Evolutionary conservation across 768 basidiomycete genomes (phyloP).

Genomic region (Boletus reticuloceps): DNA sequence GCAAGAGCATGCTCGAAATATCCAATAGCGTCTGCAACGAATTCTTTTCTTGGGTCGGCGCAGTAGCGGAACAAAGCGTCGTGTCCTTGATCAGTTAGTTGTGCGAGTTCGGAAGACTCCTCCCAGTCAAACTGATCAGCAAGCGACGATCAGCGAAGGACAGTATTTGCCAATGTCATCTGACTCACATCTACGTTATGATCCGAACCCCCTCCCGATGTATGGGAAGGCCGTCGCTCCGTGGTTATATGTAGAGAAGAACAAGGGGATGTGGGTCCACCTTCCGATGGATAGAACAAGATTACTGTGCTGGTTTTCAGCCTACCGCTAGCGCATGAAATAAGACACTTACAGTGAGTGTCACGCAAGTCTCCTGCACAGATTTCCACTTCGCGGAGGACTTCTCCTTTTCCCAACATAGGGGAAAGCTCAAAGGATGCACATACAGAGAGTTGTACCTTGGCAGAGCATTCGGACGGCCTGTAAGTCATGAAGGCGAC

Average conservation of each 20-base stretch:
- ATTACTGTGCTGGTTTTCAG: background rate
- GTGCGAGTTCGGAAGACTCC: background rate
- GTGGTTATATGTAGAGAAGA: background rate
- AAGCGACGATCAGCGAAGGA: background rate
- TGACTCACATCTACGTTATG: background rate
- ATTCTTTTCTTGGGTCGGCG: background rate
- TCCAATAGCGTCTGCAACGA: background rate
- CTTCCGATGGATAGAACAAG: background rate
- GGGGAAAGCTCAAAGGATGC: conserved; percentile 7
- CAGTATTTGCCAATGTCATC: too few relatives aligned
- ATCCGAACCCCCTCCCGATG: background rate
- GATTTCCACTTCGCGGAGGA: background rate
- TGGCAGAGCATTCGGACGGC: background rate
- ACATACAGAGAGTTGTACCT: background rate
- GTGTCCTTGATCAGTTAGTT: conserved; percentile 4
- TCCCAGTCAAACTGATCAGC: background rate
- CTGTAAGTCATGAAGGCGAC: background rate
- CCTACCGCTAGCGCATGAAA: too few relatives aligned
- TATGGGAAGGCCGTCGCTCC: background rate
- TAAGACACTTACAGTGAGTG: background rate
- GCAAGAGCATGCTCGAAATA: conserved; percentile 4
- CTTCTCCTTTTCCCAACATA: background rate
- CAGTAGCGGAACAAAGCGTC: background rate
- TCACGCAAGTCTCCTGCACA: background rate
- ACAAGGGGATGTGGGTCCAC: background rate